phyloP scores from a whole-genome alignment of 176 grass and related monocot genomes.

The Saccharum spontaneum region DNA sequence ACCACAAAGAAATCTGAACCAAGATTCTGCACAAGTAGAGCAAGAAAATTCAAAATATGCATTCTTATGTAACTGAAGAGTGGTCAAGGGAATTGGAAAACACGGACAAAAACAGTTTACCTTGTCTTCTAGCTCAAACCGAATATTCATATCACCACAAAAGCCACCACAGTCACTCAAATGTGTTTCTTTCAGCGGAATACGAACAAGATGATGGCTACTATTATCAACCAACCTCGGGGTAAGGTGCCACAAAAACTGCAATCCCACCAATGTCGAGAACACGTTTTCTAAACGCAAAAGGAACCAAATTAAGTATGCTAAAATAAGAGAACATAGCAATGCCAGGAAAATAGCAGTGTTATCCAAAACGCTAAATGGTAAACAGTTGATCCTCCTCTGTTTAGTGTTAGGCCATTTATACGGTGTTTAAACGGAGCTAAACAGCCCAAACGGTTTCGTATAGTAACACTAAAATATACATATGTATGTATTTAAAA shows the following conservation, averaged over 20 bases:
- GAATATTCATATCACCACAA: conserved; percentile 82
- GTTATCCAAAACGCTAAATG: not conserved
- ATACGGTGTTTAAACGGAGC: no score
- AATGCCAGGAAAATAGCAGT: not conserved
- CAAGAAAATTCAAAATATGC: conserved; percentile 28
- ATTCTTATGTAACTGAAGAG: conserved; percentile 24
- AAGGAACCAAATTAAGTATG: conserved; percentile 30
- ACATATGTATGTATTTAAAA: not conserved
- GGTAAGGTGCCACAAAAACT: conserved; percentile 81
- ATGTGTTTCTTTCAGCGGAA: conserved; percentile 93
- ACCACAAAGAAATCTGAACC: conserved; percentile 94
- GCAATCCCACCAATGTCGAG: conserved; percentile 83
- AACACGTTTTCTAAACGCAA: conserved; percentile 88
- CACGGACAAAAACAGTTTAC: conserved; percentile 37
- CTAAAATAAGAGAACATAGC: not conserved
- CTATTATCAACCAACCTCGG: conserved; percentile 55
- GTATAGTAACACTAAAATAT: no score
- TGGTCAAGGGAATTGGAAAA: conserved; percentile 21
- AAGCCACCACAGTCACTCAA: conserved; percentile 90
- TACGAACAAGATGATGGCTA: conserved; percentile 78
- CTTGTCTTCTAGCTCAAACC: conserved; percentile 88
- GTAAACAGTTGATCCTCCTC: not conserved
- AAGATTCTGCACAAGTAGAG: conserved; percentile 54
- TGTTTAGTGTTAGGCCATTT: no score
- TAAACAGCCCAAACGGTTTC: no score